Conservation (phyloP, 495 filamentous ascomycete genomes). For the Monascus purpureus region DNA sequence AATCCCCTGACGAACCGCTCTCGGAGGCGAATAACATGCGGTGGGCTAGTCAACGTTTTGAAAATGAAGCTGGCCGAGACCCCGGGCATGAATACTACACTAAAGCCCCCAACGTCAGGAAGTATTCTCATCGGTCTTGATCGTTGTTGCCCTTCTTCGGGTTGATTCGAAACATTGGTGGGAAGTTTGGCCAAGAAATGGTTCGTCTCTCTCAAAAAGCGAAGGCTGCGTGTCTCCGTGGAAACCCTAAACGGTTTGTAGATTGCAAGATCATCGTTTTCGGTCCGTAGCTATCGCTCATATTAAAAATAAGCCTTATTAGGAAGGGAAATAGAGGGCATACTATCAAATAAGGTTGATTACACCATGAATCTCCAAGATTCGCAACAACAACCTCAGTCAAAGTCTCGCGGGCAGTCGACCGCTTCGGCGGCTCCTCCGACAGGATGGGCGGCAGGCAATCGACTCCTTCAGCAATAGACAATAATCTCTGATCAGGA, state of each 20-base stretch:
- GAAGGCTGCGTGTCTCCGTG: conserved; percentile 26
- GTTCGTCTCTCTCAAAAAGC: conserved; percentile 66
- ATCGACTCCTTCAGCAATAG: conserved; percentile 47
- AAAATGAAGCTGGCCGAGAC: conserved; percentile 64
- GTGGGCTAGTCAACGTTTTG: conserved; percentile 57
- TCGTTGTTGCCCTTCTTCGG: conserved; percentile 24
- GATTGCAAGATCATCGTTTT: conserved; percentile 68
- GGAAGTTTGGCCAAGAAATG: conserved; percentile 38
- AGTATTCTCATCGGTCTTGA: conserved; percentile 44
- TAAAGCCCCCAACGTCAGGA: conserved; percentile 56
- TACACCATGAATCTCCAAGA: conserved; percentile 57
- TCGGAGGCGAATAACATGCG: conserved; percentile 57
- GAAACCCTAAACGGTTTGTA: conserved; percentile 60
- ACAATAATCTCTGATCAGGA: conserved; percentile 21
- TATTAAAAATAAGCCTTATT: conserved; percentile 4
- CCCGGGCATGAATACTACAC: conserved; percentile 69
- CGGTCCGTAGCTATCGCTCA: conserved; percentile 50
- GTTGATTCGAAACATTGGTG: conserved; percentile 23
- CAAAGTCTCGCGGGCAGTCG: conserved; percentile 53
- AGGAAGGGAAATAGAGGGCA: conserved; percentile 8
- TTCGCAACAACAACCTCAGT: conserved; percentile 71
- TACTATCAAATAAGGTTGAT: conserved; percentile 70
- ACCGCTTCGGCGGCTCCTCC: conserved; percentile 52
- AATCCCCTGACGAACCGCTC: conserved; percentile 50
- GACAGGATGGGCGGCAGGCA: conserved; percentile 68